Evolutionary conservation across 208 protist genomes (phyloP), one percentile per base, ranked within the genome.

Genomic region (Wallacemonas sp.): DNA sequence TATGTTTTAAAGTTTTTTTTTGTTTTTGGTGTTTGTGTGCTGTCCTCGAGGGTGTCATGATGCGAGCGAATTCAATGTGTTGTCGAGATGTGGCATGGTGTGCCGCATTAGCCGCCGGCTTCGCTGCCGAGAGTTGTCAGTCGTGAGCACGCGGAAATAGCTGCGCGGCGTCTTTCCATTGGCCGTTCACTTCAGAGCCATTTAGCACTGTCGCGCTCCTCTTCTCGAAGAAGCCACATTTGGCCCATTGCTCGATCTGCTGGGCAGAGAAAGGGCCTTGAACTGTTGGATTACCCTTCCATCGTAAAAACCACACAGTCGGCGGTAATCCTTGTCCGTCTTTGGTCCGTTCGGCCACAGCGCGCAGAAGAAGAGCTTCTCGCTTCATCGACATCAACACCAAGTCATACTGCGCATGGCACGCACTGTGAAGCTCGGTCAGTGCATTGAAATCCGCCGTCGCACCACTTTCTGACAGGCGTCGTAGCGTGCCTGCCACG

Each of bases 351-450:
- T 78, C 71, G 2, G 39, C 45, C 3, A 72, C n/a, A 0, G 76
- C 76, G 44, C 53, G 66, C 15, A 78, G 51, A n/a, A 82, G 60
- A 2, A 82, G 31, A 2, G 71, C 66, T 47, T 82, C 72, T 5
- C 76, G 76, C 24, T 42, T 69, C 65, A 82, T 72, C 28, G 30
- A 22, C 71, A 82, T 78, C 26, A 82, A 49, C 46, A 82, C 66
- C 22, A 78, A 9, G 19, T 71, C 72, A 54, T 82, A 56, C 63
- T 82, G 71, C 19, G 51, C 33, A 45, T 78, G 67, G 12, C 58
- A 56, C 14, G 24, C 60, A 30, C 42, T 42, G 33, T 82, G 76
- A 11, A 68, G 46, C 41, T 74, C 71, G 0, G 71, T 71, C 24
- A 82, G 67, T 26, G 1, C 15, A 14, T 63, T 60, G 17, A 82